Base-by-base conservation (phyloP, 768 basidiomycete genomes). In the Clavaria fumosa region DNA sequence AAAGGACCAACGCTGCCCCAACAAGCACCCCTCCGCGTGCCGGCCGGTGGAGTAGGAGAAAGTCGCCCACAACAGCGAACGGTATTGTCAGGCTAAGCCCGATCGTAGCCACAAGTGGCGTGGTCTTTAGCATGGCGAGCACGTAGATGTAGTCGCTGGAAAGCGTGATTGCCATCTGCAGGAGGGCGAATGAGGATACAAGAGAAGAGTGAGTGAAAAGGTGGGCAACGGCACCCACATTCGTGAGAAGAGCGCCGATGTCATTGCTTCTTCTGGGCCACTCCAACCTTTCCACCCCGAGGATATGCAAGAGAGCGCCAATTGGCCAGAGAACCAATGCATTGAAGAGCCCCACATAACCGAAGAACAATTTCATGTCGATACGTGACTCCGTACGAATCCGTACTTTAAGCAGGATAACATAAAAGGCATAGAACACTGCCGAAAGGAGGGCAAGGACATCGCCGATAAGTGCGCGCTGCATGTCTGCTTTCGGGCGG, bases 21-120 rank as follows among this genome's bases (percentile, higher is more conserved):
- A 75, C 20, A 20, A 86, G 55, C 12, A 83, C 78, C 50, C 78
- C 66, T 6, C 55, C 48, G 15, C 67, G 59, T 15, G 74, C 63
- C 21, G 76, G 63, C 27, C 66, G 70, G 15, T 71, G 64, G 2
- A 85, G 61, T n/a, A n/a, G n/a, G 39, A 78, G 52, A 42, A 74
- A 61, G 48, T 95, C 90, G 10, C 90, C 90, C 6, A 81, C 35
- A 34, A 96, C 75, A 4, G 95, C 88, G 36, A 91, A 63, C 4
- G 90, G 93, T 53, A 96, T 95, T 1, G 95, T 95, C 10, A 97
- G 68, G 40, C 82, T 86, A 6, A 97, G 67, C 19, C 93, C 93
- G 38, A 96, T 65, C 1, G 93, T 97, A 12, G 83, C 91, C 14
- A 95, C 85, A 9, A 91, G 61, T 1, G 91, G 91, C 1, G 90